These are phyloP conservation scores for Trichosporon inkin DNA, from an alignment of 1,284 basidiomycete genomes.

Conservation along the genomic window DNA sequence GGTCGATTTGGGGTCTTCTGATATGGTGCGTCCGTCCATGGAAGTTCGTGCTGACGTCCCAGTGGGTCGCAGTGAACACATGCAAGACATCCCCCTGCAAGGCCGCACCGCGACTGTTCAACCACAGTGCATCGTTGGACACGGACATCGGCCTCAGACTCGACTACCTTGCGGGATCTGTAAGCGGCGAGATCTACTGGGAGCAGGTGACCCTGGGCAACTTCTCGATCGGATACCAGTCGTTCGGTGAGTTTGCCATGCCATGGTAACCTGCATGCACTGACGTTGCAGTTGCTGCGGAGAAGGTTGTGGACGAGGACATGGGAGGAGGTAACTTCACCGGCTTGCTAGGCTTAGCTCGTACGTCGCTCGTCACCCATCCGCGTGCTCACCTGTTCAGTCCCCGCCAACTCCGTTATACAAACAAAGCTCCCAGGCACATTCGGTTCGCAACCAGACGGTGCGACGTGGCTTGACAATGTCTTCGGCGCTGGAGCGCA, in stretches of 20 bases:
- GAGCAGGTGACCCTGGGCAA: constrained; percentile 41
- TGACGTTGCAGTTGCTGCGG: constrained; percentile 32
- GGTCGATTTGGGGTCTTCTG: constrained; percentile 49
- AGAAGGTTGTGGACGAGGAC: constrained; percentile 38
- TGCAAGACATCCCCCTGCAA: constrained; percentile 40
- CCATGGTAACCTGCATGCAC: background rate
- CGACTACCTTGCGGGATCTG: constrained; percentile 37
- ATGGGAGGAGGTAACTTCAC: constrained; percentile 41
- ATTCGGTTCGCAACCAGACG: constrained; percentile 45
- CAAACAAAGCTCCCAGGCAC: constrained; percentile 40
- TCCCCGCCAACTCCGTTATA: constrained; percentile 47
- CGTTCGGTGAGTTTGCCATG: constrained; percentile 34
- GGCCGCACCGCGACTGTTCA: constrained; percentile 32
- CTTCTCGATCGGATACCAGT: constrained; percentile 48
- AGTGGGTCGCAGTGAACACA: constrained; percentile 46
- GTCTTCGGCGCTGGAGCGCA: constrained; percentile 44
- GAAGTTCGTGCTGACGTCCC: constrained; percentile 3
- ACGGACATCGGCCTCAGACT: constrained; percentile 32
- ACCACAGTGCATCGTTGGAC: constrained; percentile 35
- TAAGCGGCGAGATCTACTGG: constrained; percentile 47
- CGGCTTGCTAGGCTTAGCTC: constrained; percentile 45
- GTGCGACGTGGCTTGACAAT: constrained; percentile 50
- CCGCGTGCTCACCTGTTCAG: constrained; percentile 11
- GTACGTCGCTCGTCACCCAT: constrained; percentile 23
- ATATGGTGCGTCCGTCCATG: constrained; percentile 36